Evolutionary conservation across 202 grass and related monocot genomes (phyloP), one percentile per base, ranked within the genome.

Genomic region (Schoenoplectus tabernaemontani): DNA sequence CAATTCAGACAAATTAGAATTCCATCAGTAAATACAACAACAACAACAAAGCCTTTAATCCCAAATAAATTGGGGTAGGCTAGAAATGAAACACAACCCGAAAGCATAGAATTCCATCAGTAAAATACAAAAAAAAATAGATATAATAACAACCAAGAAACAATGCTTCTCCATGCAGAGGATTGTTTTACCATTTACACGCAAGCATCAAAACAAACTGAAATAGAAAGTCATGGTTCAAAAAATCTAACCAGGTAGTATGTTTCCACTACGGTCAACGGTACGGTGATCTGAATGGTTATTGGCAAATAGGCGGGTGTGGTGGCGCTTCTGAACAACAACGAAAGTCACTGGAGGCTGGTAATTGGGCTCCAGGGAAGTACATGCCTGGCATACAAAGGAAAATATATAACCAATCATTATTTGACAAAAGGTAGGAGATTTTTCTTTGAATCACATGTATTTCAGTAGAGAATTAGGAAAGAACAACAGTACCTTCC

Each of bases 311-410:
- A 97, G 67, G 38, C 93, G 88, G n/a, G 93, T 93, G 82, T 97
- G 93, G 77, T 97, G 93, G 36, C 93, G 93, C 80, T 97, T 97
- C 79, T 97, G 93, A 66, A 97, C 93, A 56, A 97, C 93, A 9
- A 93, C 91, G 60, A 97, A 97, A 63, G 93, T 97, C 75, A 93
- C 93, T 7, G 91, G 93, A 71, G 93, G 93, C 89, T 97, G 89
- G 58, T 97, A 93, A 48, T 97, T 97, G 38, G 91, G 85, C 82
- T 97, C 93, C 62, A 97, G 60, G 12, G 93, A 93, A 17, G 91
- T 89, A 70, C 93, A 97, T 0, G 93, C 93, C 93, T 97, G 78
- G 20, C 64, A 71, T 78, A 47, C 57, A 76, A 22, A 58, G 38
- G 17, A 59, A 39, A 43, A 73, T 51, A 50, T 13, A 67, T 57